Percentiles rank a stretch among this genome's conserved stretches.
Evolutionary conservation across 768 basidiomycete species (phyloP).

Genomic region (Hygrophorus russula): DNA sequence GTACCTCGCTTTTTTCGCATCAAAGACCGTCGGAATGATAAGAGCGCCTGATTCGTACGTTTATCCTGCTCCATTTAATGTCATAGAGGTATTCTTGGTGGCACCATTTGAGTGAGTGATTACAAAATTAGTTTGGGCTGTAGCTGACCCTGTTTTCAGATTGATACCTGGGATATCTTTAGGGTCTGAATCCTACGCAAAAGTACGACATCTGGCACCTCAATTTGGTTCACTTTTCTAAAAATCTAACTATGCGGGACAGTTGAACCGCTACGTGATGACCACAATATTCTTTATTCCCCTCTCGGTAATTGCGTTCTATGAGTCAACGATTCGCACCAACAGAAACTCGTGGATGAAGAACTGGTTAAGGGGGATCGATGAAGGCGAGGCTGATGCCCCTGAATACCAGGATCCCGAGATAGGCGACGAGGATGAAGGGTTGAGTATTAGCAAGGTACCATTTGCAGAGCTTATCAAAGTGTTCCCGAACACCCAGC

Average conservation of each 20-base stretch:
- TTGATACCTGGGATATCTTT: conserved; percentile 33
- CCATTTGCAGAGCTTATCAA: conserved; percentile 60
- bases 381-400: conserved; percentile 47
- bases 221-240: neutral
- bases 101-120: conserved; percentile 75
- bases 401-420: conserved; percentile 47
- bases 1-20: conserved; percentile 84
- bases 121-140: neutral
- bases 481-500: conserved; percentile 59
- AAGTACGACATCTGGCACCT: conserved; percentile 19
- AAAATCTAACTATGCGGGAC: neutral
- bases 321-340: conserved; percentile 47
- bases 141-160: conserved; percentile 16
- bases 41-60: conserved; percentile 78
- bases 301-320: conserved; percentile 60
- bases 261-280: conserved; percentile 80
- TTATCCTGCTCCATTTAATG: conserved; percentile 89
- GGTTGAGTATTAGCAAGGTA: conserved; percentile 57
- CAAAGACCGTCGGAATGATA: conserved; percentile 78
- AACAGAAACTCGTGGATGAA: conserved; percentile 51
- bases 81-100: conserved; percentile 70
- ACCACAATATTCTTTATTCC: conserved; percentile 71
- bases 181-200: conserved; percentile 43
- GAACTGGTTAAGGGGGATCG: conserved; percentile 50
- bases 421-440: conserved; percentile 43